Conservation (phyloP, 192 early-diverging fungal species). For the Spinellus fusiger region DNA sequence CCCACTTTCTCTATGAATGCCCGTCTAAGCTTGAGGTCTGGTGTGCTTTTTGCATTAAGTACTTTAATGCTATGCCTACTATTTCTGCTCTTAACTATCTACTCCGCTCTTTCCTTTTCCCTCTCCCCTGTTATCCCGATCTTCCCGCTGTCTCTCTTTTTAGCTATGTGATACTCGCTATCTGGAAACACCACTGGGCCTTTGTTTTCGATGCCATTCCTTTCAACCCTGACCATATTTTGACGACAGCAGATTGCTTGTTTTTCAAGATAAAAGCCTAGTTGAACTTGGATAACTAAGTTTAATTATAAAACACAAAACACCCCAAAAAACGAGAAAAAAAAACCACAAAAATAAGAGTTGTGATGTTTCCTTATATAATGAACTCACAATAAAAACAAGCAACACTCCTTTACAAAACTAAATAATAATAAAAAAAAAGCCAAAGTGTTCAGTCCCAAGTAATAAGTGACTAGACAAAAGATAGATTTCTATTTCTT, state of each 20-base stretch:
- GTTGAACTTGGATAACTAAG: too few species aligned
- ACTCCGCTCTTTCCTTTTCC: not conserved
- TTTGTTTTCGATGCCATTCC: not conserved
- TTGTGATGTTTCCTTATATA: too few species aligned
- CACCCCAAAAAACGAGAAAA: too few species aligned
- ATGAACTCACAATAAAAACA: too few species aligned
- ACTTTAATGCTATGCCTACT: not conserved
- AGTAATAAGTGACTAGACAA: too few species aligned
- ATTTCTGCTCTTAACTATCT: not conserved
- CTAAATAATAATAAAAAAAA: too few species aligned
- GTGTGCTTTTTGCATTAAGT: not conserved
- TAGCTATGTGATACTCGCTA: not conserved
- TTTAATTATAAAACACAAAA: too few species aligned
- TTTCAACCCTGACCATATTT: not conserved
- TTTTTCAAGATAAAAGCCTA: too few species aligned
- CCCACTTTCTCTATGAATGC: slow-evolving; percentile 4
- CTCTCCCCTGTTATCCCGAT: not conserved
- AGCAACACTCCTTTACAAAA: too few species aligned
- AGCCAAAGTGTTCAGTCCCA: too few species aligned
- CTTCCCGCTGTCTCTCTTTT: not conserved
- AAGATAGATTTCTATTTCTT: too few species aligned
- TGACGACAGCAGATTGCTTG: not conserved
- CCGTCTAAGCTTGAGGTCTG: slow-evolving; percentile 1
- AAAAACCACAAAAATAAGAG: too few species aligned
- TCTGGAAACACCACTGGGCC: slow-evolving; percentile 2